These are phyloP conservation scores for Microbotryum violaceum DNA, from an alignment of 1,284 basidiomycete species.

Conservation along the genomic window DNA sequence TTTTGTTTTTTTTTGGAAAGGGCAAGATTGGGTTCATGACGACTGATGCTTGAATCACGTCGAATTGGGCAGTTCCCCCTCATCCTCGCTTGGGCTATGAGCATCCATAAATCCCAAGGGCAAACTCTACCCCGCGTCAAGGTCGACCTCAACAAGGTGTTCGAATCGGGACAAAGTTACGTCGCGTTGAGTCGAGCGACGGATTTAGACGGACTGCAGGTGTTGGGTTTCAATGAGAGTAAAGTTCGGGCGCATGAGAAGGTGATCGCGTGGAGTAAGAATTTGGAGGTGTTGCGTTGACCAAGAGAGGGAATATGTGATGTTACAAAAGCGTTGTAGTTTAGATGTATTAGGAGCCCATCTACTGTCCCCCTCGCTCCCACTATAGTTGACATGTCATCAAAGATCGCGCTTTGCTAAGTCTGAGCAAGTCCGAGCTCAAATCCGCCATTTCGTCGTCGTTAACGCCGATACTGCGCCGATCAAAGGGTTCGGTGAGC, in stretches of 20 bases:
- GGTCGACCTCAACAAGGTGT: constrained; percentile 48
- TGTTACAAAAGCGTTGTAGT: too few species aligned
- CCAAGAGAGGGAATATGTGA: too few species aligned
- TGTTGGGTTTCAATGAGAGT: constrained; percentile 69
- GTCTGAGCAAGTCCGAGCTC: too few species aligned
- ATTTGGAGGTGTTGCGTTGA: neutral
- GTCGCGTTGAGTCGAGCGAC: constrained; percentile 86
- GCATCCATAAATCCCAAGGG: constrained; percentile 79
- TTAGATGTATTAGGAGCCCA: too few species aligned
- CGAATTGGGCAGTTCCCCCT: neutral
- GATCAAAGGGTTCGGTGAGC: too few species aligned
- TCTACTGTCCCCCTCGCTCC: too few species aligned
- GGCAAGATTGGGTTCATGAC: too few species aligned
- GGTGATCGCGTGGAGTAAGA: constrained; percentile 33
- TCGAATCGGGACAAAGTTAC: constrained; percentile 93
- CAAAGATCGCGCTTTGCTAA: too few species aligned
- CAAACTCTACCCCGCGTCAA: constrained; percentile 65
- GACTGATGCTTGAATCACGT: constrained; percentile 6
- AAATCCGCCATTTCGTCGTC: too few species aligned
- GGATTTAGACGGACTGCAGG: constrained; percentile 79
- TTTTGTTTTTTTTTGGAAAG: too few species aligned
- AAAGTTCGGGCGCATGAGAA: constrained; percentile 53
- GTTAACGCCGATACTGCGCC: too few species aligned
- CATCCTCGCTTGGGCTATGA: constrained; percentile 28
- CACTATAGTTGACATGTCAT: too few species aligned